These are phyloP conservation scores for Edaphochlamys debaryana DNA, from an alignment of 139 green algal species.

Conservation along the genomic window DNA sequence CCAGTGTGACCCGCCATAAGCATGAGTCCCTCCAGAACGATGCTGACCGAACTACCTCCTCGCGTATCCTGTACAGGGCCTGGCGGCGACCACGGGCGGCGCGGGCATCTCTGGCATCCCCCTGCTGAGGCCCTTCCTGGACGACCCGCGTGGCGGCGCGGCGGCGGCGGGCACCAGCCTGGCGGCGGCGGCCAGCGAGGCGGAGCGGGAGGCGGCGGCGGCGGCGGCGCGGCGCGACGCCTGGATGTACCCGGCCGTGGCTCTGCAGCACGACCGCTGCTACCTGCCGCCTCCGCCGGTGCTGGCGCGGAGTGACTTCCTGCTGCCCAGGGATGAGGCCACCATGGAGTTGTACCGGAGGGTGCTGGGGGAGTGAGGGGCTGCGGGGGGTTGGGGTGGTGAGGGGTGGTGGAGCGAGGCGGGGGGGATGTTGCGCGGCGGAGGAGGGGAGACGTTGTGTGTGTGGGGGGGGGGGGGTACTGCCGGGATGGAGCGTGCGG, in stretches of 20 bases:
- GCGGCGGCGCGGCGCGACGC: background rate
- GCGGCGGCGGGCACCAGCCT: background rate
- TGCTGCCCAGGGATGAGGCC: constrained; percentile 62
- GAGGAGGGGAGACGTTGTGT: too few relatives aligned
- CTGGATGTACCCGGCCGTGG: background rate
- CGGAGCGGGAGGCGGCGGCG: background rate
- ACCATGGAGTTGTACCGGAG: constrained; percentile 56
- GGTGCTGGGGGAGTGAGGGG: constrained; percentile 14
- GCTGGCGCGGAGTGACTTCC: constrained; percentile 76
- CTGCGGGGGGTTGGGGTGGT: background rate
- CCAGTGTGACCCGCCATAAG: too few relatives aligned
- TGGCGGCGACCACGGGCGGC: too few relatives aligned
- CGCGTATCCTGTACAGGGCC: too few relatives aligned
- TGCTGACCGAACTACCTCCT: too few relatives aligned
- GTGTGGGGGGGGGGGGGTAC: too few relatives aligned
- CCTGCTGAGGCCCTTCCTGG: too few relatives aligned
- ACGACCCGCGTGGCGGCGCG: background rate
- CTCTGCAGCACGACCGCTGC: constrained; percentile 34
- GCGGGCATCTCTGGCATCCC: too few relatives aligned
- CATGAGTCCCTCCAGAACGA: too few relatives aligned
- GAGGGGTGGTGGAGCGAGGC: background rate
- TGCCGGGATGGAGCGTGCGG: too few relatives aligned
- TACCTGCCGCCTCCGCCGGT: constrained; percentile 63
- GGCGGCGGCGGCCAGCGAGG: background rate
- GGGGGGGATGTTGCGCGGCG: too few relatives aligned